These are phyloP conservation scores for Cryptococcus floricola DNA, from an alignment of 1,284 basidiomycete genomes.

Conservation along the genomic window DNA sequence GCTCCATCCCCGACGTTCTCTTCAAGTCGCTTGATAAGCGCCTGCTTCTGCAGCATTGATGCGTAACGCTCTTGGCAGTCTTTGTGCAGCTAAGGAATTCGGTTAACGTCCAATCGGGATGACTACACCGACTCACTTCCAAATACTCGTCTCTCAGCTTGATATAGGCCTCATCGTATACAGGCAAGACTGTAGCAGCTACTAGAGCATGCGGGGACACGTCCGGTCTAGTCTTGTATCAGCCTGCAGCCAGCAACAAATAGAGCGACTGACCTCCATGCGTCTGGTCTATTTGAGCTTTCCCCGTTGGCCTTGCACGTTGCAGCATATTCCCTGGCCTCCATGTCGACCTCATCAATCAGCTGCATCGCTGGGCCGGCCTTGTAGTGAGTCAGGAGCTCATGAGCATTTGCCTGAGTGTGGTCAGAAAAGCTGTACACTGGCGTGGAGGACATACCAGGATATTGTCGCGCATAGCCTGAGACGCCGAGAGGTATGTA, in stretches of 20 bases:
- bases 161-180: slow-evolving; percentile 42
- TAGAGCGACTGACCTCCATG: slow-evolving; percentile 37
- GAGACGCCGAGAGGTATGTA: slow-evolving; percentile 24
- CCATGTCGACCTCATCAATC: slow-evolving; percentile 35
- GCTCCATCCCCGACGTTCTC: slow-evolving; percentile 37
- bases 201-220: slow-evolving; percentile 37
- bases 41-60: slow-evolving; percentile 39
- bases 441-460: slow-evolving; percentile 20
- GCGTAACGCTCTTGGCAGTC: slow-evolving; percentile 29
- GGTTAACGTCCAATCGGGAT: neutral
- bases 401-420: slow-evolving; percentile 22
- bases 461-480: slow-evolving; percentile 28
- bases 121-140: slow-evolving; percentile 22
- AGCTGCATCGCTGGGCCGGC: slow-evolving; percentile 26
- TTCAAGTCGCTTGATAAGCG: slow-evolving; percentile 35
- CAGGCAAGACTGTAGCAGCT: slow-evolving; percentile 35
- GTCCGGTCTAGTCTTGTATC: slow-evolving; percentile 25
- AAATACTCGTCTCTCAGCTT: slow-evolving; percentile 40
- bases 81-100: slow-evolving; percentile 22
- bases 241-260: neutral
- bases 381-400: slow-evolving; percentile 35
- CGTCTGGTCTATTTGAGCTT: slow-evolving; percentile 22
- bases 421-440: neutral
- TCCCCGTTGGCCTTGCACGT: slow-evolving; percentile 8
- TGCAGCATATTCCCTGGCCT: slow-evolving; percentile 26